These are phyloP conservation scores for Penicillium arizonense DNA, from an alignment of 495 filamentous ascomycete species.

Conservation along the genomic window DNA sequence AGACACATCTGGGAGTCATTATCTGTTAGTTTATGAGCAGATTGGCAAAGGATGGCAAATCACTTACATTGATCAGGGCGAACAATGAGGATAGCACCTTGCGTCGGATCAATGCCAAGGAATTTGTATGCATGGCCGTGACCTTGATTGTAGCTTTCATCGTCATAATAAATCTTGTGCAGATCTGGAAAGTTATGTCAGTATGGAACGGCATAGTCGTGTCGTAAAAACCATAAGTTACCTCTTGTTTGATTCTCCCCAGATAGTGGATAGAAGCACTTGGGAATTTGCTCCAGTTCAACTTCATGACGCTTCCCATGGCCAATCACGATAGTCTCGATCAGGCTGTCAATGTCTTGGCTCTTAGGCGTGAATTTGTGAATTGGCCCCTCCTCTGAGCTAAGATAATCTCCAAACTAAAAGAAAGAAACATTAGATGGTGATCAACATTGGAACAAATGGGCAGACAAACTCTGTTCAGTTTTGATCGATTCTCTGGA, in stretches of 20 bases:
- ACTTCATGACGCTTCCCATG: slow-evolving; percentile 49
- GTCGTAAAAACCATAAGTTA: slow-evolving; percentile 20
- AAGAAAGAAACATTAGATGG: neutral
- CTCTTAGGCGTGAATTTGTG: slow-evolving; percentile 43
- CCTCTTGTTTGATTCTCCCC: slow-evolving; percentile 60
- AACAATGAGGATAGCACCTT: slow-evolving; percentile 60
- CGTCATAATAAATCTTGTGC: slow-evolving; percentile 65
- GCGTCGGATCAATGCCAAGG: slow-evolving; percentile 52
- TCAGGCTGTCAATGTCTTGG: slow-evolving; percentile 53
- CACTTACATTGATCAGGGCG: slow-evolving; percentile 68
- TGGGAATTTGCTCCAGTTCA: slow-evolving; percentile 59
- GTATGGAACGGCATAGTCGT: neutral
- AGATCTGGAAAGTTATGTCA: slow-evolving; percentile 39
- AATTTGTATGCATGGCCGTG: slow-evolving; percentile 63
- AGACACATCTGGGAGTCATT: slow-evolving; percentile 31
- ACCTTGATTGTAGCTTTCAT: slow-evolving; percentile 63
- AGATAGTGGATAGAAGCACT: slow-evolving; percentile 56
- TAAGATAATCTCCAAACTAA: slow-evolving; percentile 40
- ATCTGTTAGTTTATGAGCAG: neutral
- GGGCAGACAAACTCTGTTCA: slow-evolving; percentile 42
- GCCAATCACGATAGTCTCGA: slow-evolving; percentile 59
- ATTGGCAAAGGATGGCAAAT: neutral
- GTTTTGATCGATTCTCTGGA: slow-evolving; percentile 26
- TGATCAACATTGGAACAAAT: neutral
- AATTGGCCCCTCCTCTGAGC: slow-evolving; percentile 33